Evolutionary conservation across 2,329 filamentous ascomycete genomes (phyloP).

Genomic region (Epichloe hybrida): DNA sequence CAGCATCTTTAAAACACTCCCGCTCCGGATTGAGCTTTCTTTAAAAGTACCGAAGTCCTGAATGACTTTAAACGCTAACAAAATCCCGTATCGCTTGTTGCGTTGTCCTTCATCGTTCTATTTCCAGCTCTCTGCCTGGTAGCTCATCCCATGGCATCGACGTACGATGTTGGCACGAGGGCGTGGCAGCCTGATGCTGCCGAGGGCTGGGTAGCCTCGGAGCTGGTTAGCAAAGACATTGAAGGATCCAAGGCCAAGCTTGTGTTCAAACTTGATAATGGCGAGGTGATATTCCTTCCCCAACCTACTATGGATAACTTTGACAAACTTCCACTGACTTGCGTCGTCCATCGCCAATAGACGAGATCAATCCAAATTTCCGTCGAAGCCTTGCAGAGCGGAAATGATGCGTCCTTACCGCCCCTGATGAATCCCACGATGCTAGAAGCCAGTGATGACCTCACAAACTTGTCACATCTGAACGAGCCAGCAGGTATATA

Average conservation of each 20-base stretch:
- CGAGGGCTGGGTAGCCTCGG: constrained; percentile 95
- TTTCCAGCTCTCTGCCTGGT: constrained; percentile 5
- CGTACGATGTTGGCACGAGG: constrained; percentile 90
- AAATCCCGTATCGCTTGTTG: constrained; percentile 1
- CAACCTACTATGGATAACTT: not conserved
- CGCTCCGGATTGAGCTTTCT: constrained; percentile 1
- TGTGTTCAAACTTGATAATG: constrained; percentile 81
- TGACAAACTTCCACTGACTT: not conserved
- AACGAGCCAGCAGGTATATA: constrained; percentile 86
- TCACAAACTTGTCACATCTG: constrained; percentile 93
- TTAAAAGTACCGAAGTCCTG: constrained; percentile 2
- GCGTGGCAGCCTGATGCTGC: constrained; percentile 95
- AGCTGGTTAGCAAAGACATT: constrained; percentile 74
- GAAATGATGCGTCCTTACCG: constrained; percentile 65
- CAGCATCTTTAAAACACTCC: not conserved
- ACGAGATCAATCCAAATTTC: constrained; percentile 69
- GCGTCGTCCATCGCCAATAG: constrained; percentile 29
- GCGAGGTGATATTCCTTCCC: constrained; percentile 51
- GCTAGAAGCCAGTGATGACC: constrained; percentile 95
- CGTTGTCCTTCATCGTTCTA: constrained; percentile 7
- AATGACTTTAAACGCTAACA: constrained; percentile 2
- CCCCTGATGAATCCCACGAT: constrained; percentile 96
- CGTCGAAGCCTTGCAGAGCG: constrained; percentile 59
- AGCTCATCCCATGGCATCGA: constrained; percentile 61
- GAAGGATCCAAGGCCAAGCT: constrained; percentile 79